Evolutionary conservation across 2,329 filamentous ascomycete species (phyloP).

Genomic region (Fusarium pseudograminearum): DNA sequence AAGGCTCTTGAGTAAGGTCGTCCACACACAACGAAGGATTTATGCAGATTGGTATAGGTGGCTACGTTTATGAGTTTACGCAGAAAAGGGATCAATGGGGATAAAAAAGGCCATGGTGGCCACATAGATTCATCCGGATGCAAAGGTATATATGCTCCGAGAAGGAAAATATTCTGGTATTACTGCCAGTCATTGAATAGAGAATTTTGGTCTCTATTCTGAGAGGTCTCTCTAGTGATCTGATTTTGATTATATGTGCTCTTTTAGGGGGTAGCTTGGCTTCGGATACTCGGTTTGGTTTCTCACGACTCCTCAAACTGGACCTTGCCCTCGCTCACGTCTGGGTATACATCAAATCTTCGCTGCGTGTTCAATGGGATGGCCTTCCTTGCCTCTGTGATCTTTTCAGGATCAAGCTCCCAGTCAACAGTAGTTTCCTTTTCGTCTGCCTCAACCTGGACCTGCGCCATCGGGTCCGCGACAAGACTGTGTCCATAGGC

Average conservation of each 20-base stretch:
- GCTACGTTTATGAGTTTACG: conserved; percentile 43
- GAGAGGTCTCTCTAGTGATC: neutral
- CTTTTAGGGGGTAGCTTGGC: neutral
- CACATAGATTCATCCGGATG: conserved; percentile 36
- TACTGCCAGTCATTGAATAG: conserved; percentile 40
- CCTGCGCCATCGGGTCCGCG: conserved; percentile 85
- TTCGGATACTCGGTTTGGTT: neutral
- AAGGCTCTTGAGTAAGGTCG: conserved; percentile 71
- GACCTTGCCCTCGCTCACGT: conserved; percentile 76
- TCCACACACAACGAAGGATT: neutral
- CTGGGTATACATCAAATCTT: conserved; percentile 94
- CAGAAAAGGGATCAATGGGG: conserved; percentile 32
- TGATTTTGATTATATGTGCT: neutral
- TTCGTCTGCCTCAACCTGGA: conserved; percentile 84
- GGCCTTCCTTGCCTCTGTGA: conserved; percentile 80
- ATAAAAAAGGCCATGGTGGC: conserved; percentile 36
- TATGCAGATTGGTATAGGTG: conserved; percentile 17
- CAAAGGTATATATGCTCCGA: conserved; percentile 20
- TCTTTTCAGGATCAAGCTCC: conserved; percentile 74
- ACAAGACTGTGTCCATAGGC: conserved; percentile 94
- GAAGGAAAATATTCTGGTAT: conserved; percentile 31
- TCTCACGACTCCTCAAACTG: conserved; percentile 50
- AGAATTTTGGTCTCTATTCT: conserved; percentile 19
- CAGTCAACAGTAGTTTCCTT: conserved; percentile 80
- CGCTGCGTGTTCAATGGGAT: conserved; percentile 89